Conservation (phyloP, 805 yeast genomes). For the Jamesozyma gamospora region DNA sequence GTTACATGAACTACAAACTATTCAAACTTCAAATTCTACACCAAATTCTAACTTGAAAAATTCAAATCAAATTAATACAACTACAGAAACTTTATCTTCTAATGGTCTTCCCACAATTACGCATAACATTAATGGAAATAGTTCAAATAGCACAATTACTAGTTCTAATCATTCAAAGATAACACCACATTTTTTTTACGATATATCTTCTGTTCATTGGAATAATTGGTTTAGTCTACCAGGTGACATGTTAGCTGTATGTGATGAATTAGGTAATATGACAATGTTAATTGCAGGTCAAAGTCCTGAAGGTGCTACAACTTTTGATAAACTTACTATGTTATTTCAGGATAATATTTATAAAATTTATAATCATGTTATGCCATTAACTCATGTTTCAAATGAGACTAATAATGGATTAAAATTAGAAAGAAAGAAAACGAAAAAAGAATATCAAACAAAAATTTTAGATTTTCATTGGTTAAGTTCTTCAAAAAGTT, state of each 20-base stretch:
- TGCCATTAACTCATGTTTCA: conserved; percentile 14
- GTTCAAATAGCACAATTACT: background rate
- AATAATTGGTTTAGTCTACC: conserved; percentile 41
- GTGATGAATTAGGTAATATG: conserved; percentile 62
- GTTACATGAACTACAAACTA: conserved; percentile 16
- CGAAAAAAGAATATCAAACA: conserved; percentile 27
- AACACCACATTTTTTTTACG: conserved; percentile 26
- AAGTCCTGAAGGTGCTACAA: conserved; percentile 27
- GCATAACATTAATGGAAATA: background rate
- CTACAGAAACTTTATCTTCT: background rate
- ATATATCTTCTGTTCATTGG: conserved; percentile 50
- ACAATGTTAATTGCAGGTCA: conserved; percentile 48
- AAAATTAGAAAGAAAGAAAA: conserved; percentile 32
- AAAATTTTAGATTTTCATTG: conserved; percentile 36
- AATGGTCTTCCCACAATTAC: background rate
- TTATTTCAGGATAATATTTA: conserved; percentile 33
- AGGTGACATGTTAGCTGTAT: conserved; percentile 72
- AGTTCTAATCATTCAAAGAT: conserved; percentile 8
- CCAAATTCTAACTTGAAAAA: background rate
- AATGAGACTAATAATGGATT: conserved; percentile 27
- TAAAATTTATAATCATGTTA: conserved; percentile 23
- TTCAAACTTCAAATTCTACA: background rate
- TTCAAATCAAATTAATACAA: conserved; percentile 1
- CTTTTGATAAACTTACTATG: conserved; percentile 27
- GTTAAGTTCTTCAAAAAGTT: conserved; percentile 31